Evolutionary conservation across 2,329 filamentous ascomycete species (phyloP).

Genomic region (Cladosporium sphaerospermum): DNA sequence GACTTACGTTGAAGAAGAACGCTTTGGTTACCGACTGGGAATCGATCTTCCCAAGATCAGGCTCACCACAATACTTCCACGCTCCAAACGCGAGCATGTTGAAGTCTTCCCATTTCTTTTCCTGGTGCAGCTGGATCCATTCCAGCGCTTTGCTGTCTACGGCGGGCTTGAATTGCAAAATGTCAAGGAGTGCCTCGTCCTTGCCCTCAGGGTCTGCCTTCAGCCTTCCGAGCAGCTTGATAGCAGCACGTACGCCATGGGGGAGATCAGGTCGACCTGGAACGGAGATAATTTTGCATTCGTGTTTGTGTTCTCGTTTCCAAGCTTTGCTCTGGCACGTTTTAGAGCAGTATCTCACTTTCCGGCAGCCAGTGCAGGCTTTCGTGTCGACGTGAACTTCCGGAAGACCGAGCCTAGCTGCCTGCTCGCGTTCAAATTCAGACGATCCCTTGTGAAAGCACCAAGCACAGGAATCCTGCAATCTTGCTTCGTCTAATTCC

Average conservation of each 20-base stretch:
- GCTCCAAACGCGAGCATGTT: slow-evolving; percentile 50
- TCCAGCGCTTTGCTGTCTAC: slow-evolving; percentile 38
- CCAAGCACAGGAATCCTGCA: slow-evolving; percentile 51
- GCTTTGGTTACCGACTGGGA: slow-evolving; percentile 14
- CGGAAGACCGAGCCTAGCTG: slow-evolving; percentile 29
- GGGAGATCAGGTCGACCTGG: slow-evolving; percentile 42
- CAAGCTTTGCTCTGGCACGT: slow-evolving; percentile 55
- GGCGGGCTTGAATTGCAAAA: slow-evolving; percentile 20
- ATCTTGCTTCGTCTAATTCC: slow-evolving; percentile 47
- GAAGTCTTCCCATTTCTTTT: slow-evolving; percentile 43
- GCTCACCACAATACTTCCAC: slow-evolving; percentile 43
- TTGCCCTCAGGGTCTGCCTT: slow-evolving; percentile 21
- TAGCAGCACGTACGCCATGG: slow-evolving; percentile 49
- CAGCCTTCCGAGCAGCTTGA: slow-evolving; percentile 43
- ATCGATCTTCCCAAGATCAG: slow-evolving; percentile 20
- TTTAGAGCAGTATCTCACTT: slow-evolving; percentile 56
- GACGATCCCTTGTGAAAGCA: slow-evolving; percentile 40
- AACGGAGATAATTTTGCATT: slow-evolving; percentile 49
- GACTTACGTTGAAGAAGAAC: slow-evolving; percentile 17
- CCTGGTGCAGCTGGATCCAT: slow-evolving; percentile 38
- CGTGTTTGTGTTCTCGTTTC: slow-evolving; percentile 53
- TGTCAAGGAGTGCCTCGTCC: slow-evolving; percentile 20
- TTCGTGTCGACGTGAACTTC: slow-evolving; percentile 34
- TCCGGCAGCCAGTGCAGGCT: slow-evolving; percentile 52
- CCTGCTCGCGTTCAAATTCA: slow-evolving; percentile 29